Base-by-base conservation (phyloP, 306 rosid species). In the Vigna nakashimae region DNA sequence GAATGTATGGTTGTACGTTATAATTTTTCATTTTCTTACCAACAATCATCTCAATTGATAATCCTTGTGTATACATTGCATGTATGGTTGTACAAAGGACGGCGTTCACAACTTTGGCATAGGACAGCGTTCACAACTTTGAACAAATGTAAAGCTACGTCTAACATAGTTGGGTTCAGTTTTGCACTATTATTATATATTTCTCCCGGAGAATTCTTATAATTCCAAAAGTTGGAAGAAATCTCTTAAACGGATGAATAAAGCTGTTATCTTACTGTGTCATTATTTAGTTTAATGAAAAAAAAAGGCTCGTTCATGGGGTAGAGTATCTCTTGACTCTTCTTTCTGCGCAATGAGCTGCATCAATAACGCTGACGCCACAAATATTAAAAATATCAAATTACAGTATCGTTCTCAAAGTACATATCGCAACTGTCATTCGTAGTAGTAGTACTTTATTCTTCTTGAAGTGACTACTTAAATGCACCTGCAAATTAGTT, bases 401-500 rank as follows among this genome's bases (percentile, higher is more conserved):
- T 55, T 64, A 63, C 67, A 64, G 43, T 55, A n/a, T 17, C 65
- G 22, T 65, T 40, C 51, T 20, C 42, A 42, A 52, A 79, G n/a
- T 45, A 43, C 11, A 13, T 20, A 9, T 49, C 17, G 9, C 76
- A 43, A 56, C n/a, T 50, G 20, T 16, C 28, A 15, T 20, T 48
- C 13, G 52, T 34, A 17, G 55, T 20, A 40, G 36, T 51, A 4
- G 34, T 30, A 36, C 71, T 60, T 20, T 50, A 18, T 62, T 24
- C 66, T 46, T 60, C 30, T 26, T 45, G 22, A 7, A 20, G 28
- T 32, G 59, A 73, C 65, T 7, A 34, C 32, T 20, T 49, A 55
- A 56, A 30, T 22, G 60, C 53, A n/a, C 64, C 75, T 73, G 69
- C 70, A 73, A 80, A 38, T 28, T 28, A 2, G 59, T n/a, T 45